Conservation (phyloP, 1,139 yeast genomes). For the Pichia sp. region DNA sequence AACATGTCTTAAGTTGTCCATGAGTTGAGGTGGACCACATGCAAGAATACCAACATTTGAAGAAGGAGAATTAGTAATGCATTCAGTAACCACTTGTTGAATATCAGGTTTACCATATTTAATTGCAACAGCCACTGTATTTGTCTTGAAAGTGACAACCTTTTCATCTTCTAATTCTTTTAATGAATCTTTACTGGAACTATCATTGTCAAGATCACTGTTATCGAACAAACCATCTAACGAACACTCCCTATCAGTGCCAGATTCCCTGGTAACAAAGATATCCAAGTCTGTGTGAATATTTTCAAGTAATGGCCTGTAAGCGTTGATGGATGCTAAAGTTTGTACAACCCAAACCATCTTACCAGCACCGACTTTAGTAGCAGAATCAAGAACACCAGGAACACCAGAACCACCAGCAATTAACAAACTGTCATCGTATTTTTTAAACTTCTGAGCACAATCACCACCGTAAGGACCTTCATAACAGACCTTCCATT, state of each 20-base stretch:
- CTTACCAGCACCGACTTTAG: conserved; percentile 18
- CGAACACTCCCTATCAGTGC: background rate
- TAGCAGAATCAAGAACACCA: conserved; percentile 20
- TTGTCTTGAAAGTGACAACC: no score
- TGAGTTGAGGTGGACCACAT: conserved; percentile 42
- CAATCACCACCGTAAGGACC: conserved; percentile 53
- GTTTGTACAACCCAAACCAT: conserved; percentile 16
- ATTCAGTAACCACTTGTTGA: conserved; percentile 30
- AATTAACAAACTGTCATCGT: conserved; percentile 47
- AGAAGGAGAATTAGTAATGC: conserved; percentile 29
- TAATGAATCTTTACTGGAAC: no score
- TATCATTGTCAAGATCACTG: conserved; percentile 1
- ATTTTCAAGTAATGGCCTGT: conserved; percentile 3
- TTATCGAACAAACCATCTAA: background rate
- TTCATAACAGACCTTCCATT: conserved; percentile 40
- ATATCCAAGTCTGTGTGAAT: conserved; percentile 11
- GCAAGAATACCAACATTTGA: conserved; percentile 37
- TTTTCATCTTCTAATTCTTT: no score
- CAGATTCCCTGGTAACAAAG: conserved; percentile 15
- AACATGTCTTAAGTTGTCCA: conserved; percentile 32
- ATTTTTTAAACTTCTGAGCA: conserved; percentile 31
- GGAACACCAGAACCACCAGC: conserved; percentile 51
- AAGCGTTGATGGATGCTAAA: conserved; percentile 6
- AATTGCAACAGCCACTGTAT: no score
- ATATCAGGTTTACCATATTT: conserved; percentile 34